Base-by-base conservation (phyloP, 306 rosid species). In the Rosa multiflora region DNA sequence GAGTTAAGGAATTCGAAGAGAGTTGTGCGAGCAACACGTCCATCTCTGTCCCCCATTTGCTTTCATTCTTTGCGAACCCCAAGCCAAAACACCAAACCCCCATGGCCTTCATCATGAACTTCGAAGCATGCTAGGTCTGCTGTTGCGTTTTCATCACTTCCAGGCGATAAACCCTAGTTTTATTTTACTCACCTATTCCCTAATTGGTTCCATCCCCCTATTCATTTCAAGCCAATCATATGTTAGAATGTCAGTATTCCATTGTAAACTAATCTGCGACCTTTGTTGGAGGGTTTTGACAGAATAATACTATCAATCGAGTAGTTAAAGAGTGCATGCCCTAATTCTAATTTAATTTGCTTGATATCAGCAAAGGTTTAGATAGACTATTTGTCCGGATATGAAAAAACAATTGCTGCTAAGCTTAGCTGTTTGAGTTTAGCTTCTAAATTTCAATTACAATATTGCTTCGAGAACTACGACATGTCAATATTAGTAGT, bases 51-150 rank as follows among this genome's bases (percentile, higher is more conserved):
- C 58, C 88, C 87, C 56, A 20, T 85, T 78, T 52, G 72, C 76
- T 82, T 82, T 79, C 73, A 85, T 64, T 74, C 79, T 75, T 81
- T 49, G 76, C 67, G 67, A 70, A 51, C 73, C 83, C 80, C 73
- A 46, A 73, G 21, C 14, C 43, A 12, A 66, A 14, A 17, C 11
- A 59, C 71, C 23, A 39, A 67, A 67, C 72, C 72, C 49, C 72
- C 43, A 14, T 56, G 77, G 23, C 35, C 70, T 48, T 32, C 89
- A 85, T 88, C 91, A 79, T 89, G 87, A 83, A 88, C 91, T 89
- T 82, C 91, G 78, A 85, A 63, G 92, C 93, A 87, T 85, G 92
- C 88, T 86, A 78, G 52, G 56, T 56, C 7, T 17, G 26, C 76
- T 69, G 49, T 32, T 71, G 82, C 67, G 72, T 63, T 81, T 80